Evolutionary conservation across 129 eudicot genomes (phyloP).

Genomic region (Ambrosia artemisiifolia): DNA sequence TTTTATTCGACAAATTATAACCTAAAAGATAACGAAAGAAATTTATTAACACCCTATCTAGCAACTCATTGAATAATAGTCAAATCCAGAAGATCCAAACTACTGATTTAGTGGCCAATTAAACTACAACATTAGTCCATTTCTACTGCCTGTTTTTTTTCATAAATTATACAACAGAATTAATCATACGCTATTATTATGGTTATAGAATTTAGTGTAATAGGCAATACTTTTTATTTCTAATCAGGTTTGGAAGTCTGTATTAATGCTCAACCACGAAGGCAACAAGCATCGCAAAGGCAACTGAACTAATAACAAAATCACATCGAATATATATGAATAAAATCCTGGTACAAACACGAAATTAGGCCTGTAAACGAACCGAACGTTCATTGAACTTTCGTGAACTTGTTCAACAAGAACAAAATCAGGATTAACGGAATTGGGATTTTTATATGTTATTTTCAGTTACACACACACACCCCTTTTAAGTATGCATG

Average conservation of each 20-base stretch:
- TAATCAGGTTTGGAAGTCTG: background rate
- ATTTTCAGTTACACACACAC: too few relatives aligned
- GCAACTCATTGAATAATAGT: background rate
- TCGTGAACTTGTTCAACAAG: too few relatives aligned
- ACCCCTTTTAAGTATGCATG: too few relatives aligned
- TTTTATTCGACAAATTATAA: constrained; percentile 5
- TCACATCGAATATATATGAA: background rate
- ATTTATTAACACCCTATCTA: background rate
- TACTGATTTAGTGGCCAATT: background rate
- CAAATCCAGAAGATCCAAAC: background rate
- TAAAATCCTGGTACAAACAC: background rate
- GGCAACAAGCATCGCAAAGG: background rate
- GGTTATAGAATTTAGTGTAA: background rate
- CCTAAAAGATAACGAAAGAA: constrained; percentile 7
- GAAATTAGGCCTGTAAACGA: background rate
- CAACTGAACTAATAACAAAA: background rate
- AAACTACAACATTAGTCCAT: background rate
- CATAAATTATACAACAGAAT: background rate
- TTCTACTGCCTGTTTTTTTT: background rate
- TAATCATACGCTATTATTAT: background rate
- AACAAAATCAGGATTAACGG: too few relatives aligned
- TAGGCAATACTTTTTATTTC: background rate
- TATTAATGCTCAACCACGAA: background rate
- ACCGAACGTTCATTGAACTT: background rate
- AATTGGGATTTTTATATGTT: too few relatives aligned